Evolutionary conservation across 257 asterid genomes (phyloP), one percentile per base, ranked within the genome.

Genomic region (Solanum bulbocastanum): DNA sequence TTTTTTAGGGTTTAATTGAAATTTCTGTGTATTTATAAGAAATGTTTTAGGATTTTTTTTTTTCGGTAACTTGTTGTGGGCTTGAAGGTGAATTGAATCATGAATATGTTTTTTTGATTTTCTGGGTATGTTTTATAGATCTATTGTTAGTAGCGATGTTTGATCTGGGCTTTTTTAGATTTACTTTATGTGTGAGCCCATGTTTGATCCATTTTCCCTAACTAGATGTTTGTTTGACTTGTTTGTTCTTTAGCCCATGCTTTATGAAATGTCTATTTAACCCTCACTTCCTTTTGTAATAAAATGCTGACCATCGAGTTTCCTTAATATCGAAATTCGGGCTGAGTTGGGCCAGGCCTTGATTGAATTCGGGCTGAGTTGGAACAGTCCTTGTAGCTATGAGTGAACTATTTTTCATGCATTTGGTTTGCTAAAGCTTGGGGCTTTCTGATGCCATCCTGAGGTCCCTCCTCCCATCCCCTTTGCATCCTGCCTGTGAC

Each of bases 131-230:
- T 74, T 42, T 74, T 18, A 66, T 46, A 52, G 72, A 81, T 30
- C 44, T 27, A 10, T 36, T 65, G 78, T 32, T 58, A 3, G 0
- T 7, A 3, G 11, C 73, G 46, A 30, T 35, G 9, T 73, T 35
- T 73, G 15, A 73, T 73, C 49, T 73, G 82, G 82, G 82, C 82
- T 36, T 73, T 73, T 73, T 10, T 73, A 4, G 49, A 73, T 23
- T 58, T 81, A 78, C 11, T 42, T 69, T 86, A 40, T 79, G 32
- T 87, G 14, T 20, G 58, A 86, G 88, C 90, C 88, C 88, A 88
- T 65, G 73, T n/a, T 81, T 87, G 87, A 11, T 85, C 75, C 76
- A 40, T 85, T 68, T 78, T 74, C 5, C 18, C 10, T 8, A 25
- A 25, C 22, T 18, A 62, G 46, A 52, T 83, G 66, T 83, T 68